Percentiles rank a stretch among this genome's conserved stretches.
Conservation (phyloP, 176 grass and related monocot genomes). For the Oryza glumipatula region DNA sequence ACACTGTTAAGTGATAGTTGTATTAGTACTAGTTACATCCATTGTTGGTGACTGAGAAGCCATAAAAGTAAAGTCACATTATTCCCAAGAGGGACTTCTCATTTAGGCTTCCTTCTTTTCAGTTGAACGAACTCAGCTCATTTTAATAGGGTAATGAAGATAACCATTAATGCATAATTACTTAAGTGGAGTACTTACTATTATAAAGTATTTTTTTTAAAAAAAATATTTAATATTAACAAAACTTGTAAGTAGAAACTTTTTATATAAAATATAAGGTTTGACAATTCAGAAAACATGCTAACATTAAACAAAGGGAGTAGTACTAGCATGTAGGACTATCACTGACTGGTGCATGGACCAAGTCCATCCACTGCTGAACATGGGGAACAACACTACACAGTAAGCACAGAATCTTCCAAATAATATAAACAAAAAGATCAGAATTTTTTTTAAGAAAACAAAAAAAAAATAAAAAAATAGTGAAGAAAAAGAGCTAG, state of each 20-base stretch:
- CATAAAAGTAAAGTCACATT: background rate
- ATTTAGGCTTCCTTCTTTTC: too few species aligned
- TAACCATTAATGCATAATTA: too few species aligned
- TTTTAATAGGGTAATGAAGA: too few species aligned
- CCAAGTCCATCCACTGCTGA: background rate
- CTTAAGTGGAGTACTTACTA: too few species aligned
- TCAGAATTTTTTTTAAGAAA: background rate
- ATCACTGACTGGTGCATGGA: background rate
- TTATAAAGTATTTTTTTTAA: too few species aligned
- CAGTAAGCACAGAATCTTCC: slow-evolving; percentile 33
- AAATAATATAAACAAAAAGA: slow-evolving; percentile 32
- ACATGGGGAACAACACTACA: slow-evolving; percentile 3
- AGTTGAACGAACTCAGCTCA: too few species aligned
- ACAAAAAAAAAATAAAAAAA: background rate
- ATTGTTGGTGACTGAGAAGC: background rate
- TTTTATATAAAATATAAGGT: too few species aligned
- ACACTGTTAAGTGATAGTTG: background rate
- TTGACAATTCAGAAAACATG: too few species aligned
- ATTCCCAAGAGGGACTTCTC: background rate
- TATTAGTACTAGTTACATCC: background rate
- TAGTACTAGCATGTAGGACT: too few species aligned
- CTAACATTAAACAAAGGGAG: too few species aligned
- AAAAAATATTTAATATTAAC: too few species aligned
- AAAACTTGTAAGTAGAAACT: too few species aligned
- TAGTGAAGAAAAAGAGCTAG: slow-evolving; percentile 23